Base-by-base conservation (phyloP, 345 rosid genomes). In the Pelargonium nanum region DNA sequence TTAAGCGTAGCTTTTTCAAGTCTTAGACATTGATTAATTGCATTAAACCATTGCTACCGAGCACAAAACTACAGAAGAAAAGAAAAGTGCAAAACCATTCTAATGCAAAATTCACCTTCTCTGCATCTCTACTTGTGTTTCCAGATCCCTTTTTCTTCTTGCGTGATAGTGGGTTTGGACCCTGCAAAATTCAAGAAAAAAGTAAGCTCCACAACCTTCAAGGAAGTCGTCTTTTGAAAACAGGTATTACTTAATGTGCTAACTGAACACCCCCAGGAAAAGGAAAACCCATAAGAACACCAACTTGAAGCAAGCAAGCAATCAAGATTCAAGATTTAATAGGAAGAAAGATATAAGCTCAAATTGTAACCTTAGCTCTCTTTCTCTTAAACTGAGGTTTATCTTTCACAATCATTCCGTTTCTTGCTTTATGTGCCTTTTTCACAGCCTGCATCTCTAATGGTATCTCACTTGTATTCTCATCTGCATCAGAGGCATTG, bases 141-240 rank as follows among this genome's bases (percentile, higher is more conserved):
- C 68, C 75, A 53, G 1, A 34, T 28, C 19, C 71, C 77, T 75
- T 89, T 61, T 85, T 89, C 82, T 87, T 92, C 85, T 68, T 74
- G 59, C 83, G 70, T 7, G 99, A 93, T 53, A 89, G 87, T 44
- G 99, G 96, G 28, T 93, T 93, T 32, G 96, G 97, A 57, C 74
- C 96, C 99, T 93, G 75, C 59, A 74, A 67, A 75, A 13, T 65
- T 72, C 26, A 53, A 8, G 28, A 68, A 40, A 20, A 26, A 51
- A 56, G 28, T 19, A 10, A 25, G 66, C 45, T 32, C 50, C 24
- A 16, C 25, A 55, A 58, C 32, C 63, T 54, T 23, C 4, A 25
- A 40, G 25, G 55, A 4, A 44, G 51, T 65, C 32, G 45, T 44
- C 40, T 56, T 25, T 44, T 26, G 21, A n/a, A n/a, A n/a, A n/a